These are phyloP conservation scores for Botryotinia narcissicola DNA, from an alignment of 2,329 filamentous ascomycete genomes.

Conservation along the genomic window DNA sequence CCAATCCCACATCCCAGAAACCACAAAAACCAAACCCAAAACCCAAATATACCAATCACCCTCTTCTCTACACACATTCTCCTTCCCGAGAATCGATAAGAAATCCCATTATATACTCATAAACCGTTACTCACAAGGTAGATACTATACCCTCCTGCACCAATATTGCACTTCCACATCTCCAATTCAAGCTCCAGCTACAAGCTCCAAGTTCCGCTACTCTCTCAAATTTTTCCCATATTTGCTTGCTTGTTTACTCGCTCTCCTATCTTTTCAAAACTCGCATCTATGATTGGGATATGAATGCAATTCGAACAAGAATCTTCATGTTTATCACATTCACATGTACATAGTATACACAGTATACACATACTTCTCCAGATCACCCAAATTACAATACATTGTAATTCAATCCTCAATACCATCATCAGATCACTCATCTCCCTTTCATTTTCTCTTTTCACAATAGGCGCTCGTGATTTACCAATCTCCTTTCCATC, in stretches of 20 bases:
- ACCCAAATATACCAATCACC: rapidly evolving
- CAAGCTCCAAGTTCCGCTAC: background rate
- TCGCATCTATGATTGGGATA: no score
- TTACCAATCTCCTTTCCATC: no score
- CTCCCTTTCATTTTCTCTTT: no score
- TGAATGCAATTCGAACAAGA: background rate
- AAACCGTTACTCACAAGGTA: background rate
- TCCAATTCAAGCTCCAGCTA: background rate
- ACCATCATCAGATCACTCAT: no score
- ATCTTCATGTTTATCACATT: background rate
- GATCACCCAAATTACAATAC: background rate
- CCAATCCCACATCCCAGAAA: background rate
- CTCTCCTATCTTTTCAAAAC: background rate
- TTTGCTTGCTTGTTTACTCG: background rate
- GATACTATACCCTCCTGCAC: background rate
- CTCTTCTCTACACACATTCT: background rate
- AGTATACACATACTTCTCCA: background rate
- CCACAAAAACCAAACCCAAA: background rate
- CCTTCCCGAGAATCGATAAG: background rate
- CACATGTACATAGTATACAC: background rate
- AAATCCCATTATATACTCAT: background rate
- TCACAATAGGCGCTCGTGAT: rapidly evolving
- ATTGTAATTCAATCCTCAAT: background rate
- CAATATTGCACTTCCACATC: background rate
- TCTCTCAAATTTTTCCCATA: background rate